A percentile compares a stretch with the other conserved stretches of the same genome.
Evolutionary conservation across 2,329 filamentous ascomycete species (phyloP).

Genomic region (Fulvia fulva): DNA sequence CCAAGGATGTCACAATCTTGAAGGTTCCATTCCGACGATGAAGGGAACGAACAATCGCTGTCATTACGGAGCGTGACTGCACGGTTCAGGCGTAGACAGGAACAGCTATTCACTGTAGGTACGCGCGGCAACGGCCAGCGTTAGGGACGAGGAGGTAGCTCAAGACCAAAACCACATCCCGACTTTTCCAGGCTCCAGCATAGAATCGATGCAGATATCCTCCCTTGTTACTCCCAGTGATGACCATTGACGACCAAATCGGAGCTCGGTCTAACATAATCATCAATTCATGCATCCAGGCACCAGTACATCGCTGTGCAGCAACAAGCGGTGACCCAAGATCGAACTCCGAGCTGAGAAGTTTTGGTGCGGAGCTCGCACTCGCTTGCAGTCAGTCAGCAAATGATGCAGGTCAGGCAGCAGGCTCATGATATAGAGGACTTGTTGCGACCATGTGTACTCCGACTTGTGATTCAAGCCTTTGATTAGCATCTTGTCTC

Average conservation of each 20-base stretch:
- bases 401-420: not conserved
- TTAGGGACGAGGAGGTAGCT: too few species aligned
- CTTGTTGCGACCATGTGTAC: not conserved
- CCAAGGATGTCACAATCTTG: not conserved
- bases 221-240: too few species aligned
- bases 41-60: too few species aligned
- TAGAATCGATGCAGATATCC: too few species aligned
- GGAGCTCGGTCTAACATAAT: not conserved
- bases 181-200: too few species aligned
- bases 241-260: too few species aligned
- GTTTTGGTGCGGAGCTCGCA: not conserved
- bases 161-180: too few species aligned
- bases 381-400: not conserved
- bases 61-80: too few species aligned
- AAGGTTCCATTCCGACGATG: too few species aligned
- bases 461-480: not conserved
- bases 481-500: not conserved
- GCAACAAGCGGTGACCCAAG: not conserved
- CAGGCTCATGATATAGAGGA: not conserved
- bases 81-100: too few species aligned
- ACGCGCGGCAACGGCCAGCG: too few species aligned
- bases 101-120: too few species aligned
- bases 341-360: not conserved
- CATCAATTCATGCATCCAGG: not conserved
- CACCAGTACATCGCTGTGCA: not conserved